Conservation (phyloP, 2,329 filamentous ascomycete species). For the Alternaria metachromatica region DNA sequence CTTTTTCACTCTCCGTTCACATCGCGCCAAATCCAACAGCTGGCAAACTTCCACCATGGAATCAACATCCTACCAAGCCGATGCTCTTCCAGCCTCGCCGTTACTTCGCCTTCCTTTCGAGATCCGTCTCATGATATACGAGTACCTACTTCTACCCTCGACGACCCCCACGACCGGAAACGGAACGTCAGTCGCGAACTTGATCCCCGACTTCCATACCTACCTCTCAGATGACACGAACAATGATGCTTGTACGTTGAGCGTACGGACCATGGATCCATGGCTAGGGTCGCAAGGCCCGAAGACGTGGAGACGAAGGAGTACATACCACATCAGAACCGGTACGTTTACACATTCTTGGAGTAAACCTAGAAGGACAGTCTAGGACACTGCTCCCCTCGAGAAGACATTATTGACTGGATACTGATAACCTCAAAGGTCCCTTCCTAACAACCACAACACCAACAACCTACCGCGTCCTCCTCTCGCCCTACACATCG, state of each 20-base stretch:
- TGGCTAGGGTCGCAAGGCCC: conserved; percentile 34
- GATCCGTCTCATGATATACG: conserved; percentile 57
- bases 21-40: not conserved
- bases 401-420: not conserved
- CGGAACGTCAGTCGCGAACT: conserved; percentile 42
- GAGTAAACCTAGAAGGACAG: not conserved
- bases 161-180: conserved; percentile 36
- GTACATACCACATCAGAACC: conserved; percentile 47
- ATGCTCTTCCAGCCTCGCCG: conserved; percentile 29
- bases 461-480: conserved; percentile 64
- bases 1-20: not conserved
- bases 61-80: not conserved
- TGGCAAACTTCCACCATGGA: conserved; percentile 10
- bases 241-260: conserved; percentile 44
- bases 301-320: conserved; percentile 43
- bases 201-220: conserved; percentile 51
- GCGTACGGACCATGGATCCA: conserved; percentile 55
- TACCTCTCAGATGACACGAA: conserved; percentile 47
- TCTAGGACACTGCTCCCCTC: not conserved
- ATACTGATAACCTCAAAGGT: conserved; percentile 34
- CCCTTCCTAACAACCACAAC: conserved; percentile 54
- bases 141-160: conserved; percentile 51
- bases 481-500: conserved; percentile 52
- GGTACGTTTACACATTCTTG: conserved; percentile 31
- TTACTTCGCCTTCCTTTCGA: conserved; percentile 56